Base-by-base conservation (phyloP, 306 rosid species). In the Citrullus amarus region DNA sequence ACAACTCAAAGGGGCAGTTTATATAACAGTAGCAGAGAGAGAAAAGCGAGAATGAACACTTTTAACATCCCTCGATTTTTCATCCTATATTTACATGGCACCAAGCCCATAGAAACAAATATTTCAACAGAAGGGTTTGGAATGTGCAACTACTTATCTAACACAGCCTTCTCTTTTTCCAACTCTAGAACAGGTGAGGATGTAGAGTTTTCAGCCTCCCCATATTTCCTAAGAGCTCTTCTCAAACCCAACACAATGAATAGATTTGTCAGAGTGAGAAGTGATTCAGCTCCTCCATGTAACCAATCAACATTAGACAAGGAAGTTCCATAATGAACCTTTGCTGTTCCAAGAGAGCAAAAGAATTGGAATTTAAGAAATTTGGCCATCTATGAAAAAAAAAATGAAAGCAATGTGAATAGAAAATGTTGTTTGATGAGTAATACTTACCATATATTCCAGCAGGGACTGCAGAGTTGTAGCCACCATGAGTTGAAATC, bases 271-370 rank as follows among this genome's bases (percentile, higher is more conserved):
- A 95, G 88, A 75, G 97, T 84, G 79, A 95, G 97, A 81, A 92
- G 90, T 0, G 97, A 91, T 86, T 95, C 99, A 30, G 97, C 93
- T 16, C 97, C 97, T 22, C 99, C 96, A 38, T 92, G 97, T 69
- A 95, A 91, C 99, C 97, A 95, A 58, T 95, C 97, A 71, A 95
- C 99, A 54, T 95, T 95, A 14, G 99, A 89, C 88, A 95, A 80
- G 58, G 99, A 92, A 78, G 99, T 92, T 30, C 96, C 92, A 66
- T 90, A 92, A 4, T 90, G 92, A 82, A 95, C 96, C 86, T 92
- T 95, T 13, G 96, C 99, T 95, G 90, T 66, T 20, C 76, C 81
- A 56, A 58, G 69, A 71, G 36, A 66, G 18, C 80, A 81, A 74
- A 28, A 61, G 48, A 28, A 25, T 81, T 60, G 84, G 20, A 61